These are phyloP conservation scores for Rubus idaeus DNA, from an alignment of 306 rosid species.

Conservation along the genomic window DNA sequence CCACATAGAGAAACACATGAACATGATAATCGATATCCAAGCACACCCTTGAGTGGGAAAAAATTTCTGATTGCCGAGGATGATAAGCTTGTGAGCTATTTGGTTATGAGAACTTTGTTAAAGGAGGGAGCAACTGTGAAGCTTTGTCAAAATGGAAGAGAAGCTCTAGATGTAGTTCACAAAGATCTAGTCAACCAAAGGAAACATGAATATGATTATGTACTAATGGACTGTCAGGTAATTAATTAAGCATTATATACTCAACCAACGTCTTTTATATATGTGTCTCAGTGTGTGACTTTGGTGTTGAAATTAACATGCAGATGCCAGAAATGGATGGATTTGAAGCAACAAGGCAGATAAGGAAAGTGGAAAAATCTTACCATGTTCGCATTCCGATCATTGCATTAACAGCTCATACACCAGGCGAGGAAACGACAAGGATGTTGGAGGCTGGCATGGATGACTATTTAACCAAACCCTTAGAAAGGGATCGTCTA, in stretches of 20 bases:
- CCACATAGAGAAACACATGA: conserved; percentile 32
- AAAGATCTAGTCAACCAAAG: conserved; percentile 28
- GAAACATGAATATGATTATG: conserved; percentile 45
- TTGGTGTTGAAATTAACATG: background rate
- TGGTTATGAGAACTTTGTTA: conserved; percentile 27
- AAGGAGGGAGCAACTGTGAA: conserved; percentile 53
- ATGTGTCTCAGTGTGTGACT: background rate
- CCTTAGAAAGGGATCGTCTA: conserved; percentile 39
- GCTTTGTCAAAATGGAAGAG: conserved; percentile 54
- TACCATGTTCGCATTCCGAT: conserved; percentile 49
- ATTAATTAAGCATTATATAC: background rate
- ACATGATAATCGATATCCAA: background rate
- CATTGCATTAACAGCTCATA: conserved; percentile 57
- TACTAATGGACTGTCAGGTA: conserved; percentile 84
- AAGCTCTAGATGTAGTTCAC: conserved; percentile 44
- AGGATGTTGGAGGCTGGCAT: conserved; percentile 52
- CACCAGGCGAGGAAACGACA: conserved; percentile 31
- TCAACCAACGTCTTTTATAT: background rate
- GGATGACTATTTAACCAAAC: conserved; percentile 61
- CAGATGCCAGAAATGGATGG: conserved; percentile 75
- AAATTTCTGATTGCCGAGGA: conserved; percentile 68
- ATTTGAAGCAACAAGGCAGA: conserved; percentile 50
- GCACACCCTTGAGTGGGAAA: conserved; percentile 47
- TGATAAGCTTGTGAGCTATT: conserved; percentile 15
- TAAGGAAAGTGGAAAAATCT: conserved; percentile 45